A percentile compares a stretch with the other conserved stretches of the same genome.
Evolutionary conservation across 768 basidiomycete genomes (phyloP).

Genomic region (Suillus ampliporus): DNA sequence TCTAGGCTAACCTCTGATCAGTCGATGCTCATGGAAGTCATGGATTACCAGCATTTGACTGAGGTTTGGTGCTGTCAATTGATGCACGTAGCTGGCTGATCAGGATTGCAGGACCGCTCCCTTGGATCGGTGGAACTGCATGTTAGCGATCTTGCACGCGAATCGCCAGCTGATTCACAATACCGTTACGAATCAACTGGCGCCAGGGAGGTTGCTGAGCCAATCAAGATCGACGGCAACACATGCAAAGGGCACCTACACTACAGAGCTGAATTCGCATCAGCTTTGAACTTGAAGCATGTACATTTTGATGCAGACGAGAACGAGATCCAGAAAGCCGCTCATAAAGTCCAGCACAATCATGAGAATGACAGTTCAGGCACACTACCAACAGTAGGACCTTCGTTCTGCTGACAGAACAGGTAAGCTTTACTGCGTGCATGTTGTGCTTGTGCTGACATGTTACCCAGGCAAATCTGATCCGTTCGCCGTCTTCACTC

Average conservation of each 20-base stretch:
- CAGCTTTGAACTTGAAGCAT: slow-evolving; percentile 75
- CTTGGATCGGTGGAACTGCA: slow-evolving; percentile 85
- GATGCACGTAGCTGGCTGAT: not conserved
- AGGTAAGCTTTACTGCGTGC: slow-evolving; percentile 51
- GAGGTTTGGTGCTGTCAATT: slow-evolving; percentile 50
- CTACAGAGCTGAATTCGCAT: slow-evolving; percentile 87
- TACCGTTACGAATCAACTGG: slow-evolving; percentile 80
- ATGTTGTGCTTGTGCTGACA: slow-evolving; percentile 11
- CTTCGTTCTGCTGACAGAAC: slow-evolving; percentile 84
- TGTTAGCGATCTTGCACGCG: slow-evolving; percentile 65
- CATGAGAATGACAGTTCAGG: slow-evolving; percentile 29
- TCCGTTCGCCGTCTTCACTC: slow-evolving; percentile 80
- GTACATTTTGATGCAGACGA: slow-evolving; percentile 70
- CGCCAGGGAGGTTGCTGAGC: slow-evolving; percentile 60
- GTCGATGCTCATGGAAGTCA: slow-evolving; percentile 78
- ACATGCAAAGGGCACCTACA: slow-evolving; percentile 77
- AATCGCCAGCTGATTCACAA: slow-evolving; percentile 50
- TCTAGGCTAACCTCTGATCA: slow-evolving; percentile 31
- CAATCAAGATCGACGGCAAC: slow-evolving; percentile 70
- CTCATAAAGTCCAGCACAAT: slow-evolving; percentile 33
- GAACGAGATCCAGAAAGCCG: slow-evolving; percentile 56
- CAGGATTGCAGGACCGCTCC: slow-evolving; percentile 71
- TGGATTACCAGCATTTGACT: slow-evolving; percentile 95
- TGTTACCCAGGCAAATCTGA: slow-evolving; percentile 77
- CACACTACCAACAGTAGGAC: slow-evolving; percentile 56